These are phyloP conservation scores for Teunomyces funiuensis DNA, from an alignment of 805 yeast genomes.

Conservation along the genomic window DNA sequence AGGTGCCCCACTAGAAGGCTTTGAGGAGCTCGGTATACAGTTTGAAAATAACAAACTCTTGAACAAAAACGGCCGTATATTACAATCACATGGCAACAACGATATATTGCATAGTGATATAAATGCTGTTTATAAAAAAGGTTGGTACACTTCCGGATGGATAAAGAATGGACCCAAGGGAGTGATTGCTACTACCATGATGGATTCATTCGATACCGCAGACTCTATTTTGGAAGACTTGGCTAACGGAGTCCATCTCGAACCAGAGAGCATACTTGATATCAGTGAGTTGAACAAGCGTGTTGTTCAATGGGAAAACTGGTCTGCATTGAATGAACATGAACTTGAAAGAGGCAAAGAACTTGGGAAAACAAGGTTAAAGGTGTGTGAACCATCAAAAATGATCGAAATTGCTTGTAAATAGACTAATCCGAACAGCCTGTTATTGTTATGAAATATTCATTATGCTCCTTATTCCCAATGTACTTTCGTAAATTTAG, in stretches of 20 bases:
- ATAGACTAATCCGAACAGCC: conserved; percentile 21
- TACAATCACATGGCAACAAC: conserved; percentile 9
- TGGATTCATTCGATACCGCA: conserved; percentile 76
- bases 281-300: background rate
- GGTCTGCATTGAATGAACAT: conserved; percentile 56
- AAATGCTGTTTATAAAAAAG: conserved; percentile 29
- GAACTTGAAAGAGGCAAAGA: conserved; percentile 53
- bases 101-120: conserved; percentile 15
- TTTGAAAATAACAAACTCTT: conserved; percentile 31
- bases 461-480: conserved; percentile 30
- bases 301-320: conserved; percentile 61
- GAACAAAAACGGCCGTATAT: conserved; percentile 37
- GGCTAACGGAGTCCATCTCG: conserved; percentile 24
- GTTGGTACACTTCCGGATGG: conserved; percentile 89
- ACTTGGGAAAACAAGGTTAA: conserved; percentile 56
- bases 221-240: conserved; percentile 61
- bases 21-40: conserved; percentile 38
- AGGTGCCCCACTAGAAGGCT: conserved; percentile 63
- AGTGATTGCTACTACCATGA: conserved; percentile 87
- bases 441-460: conserved; percentile 31
- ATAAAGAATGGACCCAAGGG: conserved; percentile 83
- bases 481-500: conserved; percentile 3
- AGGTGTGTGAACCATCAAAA: conserved; percentile 46
- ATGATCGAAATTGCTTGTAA: conserved; percentile 44
- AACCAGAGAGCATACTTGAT: conserved; percentile 9